A percentile compares a stretch with the other conserved stretches of the same genome.
Evolutionary conservation across 805 yeast genomes (phyloP).

Genomic region (Nakazawaea ambrosiae): DNA sequence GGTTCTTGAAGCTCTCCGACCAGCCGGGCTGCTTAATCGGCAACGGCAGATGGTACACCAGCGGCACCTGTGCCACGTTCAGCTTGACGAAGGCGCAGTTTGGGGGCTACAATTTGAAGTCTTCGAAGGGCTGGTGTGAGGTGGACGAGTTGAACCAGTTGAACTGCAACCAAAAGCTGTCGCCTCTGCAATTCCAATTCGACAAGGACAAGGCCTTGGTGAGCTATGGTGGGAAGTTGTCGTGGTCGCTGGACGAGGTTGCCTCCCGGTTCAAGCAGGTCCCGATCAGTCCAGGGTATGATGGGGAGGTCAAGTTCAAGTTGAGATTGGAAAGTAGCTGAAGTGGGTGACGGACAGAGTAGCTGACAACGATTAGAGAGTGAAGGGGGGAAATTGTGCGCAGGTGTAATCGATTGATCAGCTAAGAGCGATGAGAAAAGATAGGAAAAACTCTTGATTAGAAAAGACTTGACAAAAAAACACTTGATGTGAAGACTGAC

Average conservation of each 20-base stretch:
- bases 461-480: too few species aligned
- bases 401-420: too few species aligned
- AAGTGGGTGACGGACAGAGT: too few species aligned
- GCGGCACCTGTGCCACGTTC: slow-evolving; percentile 83
- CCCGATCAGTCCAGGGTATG: slow-evolving; percentile 37
- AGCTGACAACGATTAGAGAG: too few species aligned
- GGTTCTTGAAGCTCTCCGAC: slow-evolving; percentile 41
- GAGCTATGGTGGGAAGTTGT: slow-evolving; percentile 52
- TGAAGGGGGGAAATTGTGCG: too few species aligned
- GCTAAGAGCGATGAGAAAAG: neutral
- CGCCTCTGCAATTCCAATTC: slow-evolving; percentile 52
- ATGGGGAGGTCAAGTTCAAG: slow-evolving; percentile 21
- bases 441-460: too few species aligned
- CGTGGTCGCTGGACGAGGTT: slow-evolving; percentile 49
- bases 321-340: slow-evolving; percentile 5
- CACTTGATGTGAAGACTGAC: too few species aligned
- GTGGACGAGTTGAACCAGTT: slow-evolving; percentile 25
- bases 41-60: slow-evolving; percentile 77
- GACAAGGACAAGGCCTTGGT: slow-evolving; percentile 37
- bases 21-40: slow-evolving; percentile 74
- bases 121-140: slow-evolving; percentile 74
- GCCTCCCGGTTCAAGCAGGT: slow-evolving; percentile 42
- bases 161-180: slow-evolving; percentile 22
- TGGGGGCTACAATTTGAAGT: slow-evolving; percentile 66
- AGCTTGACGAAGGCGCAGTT: slow-evolving; percentile 47